Evolutionary conservation across 352 stramenopile species (phyloP).

Genomic region (Pythium periplocum): DNA sequence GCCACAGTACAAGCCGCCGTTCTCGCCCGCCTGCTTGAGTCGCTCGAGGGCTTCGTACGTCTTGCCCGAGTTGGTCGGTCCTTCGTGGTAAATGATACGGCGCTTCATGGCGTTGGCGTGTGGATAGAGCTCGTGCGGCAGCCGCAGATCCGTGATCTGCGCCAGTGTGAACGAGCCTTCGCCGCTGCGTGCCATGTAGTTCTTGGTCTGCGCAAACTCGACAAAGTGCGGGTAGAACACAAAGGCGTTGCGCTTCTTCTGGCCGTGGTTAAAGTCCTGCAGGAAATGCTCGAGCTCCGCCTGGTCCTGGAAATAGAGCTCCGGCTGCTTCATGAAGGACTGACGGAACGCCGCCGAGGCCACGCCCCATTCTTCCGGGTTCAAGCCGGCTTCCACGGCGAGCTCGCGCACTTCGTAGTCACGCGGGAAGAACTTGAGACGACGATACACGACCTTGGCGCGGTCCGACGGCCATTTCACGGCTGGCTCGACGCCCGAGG

Average conservation of each 20-base stretch:
- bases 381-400: slow-evolving; percentile 59
- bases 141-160: slow-evolving; percentile 65
- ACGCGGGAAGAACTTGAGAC: slow-evolving; percentile 45
- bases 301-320: slow-evolving; percentile 53
- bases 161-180: slow-evolving; percentile 46
- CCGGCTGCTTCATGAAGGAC: slow-evolving; percentile 46
- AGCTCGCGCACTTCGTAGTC: slow-evolving; percentile 69
- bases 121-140: slow-evolving; percentile 84
- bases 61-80: slow-evolving; percentile 96
- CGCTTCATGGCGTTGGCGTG: slow-evolving; percentile 70
- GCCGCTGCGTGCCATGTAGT: slow-evolving; percentile 26
- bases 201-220: slow-evolving; percentile 41
- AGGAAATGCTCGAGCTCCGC: slow-evolving; percentile 52
- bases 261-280: slow-evolving; percentile 29
- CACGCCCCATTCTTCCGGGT: slow-evolving; percentile 51
- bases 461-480: slow-evolving; percentile 17
- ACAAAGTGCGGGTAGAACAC: slow-evolving; percentile 79
- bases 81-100: slow-evolving; percentile 89
- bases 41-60: slow-evolving; percentile 92
- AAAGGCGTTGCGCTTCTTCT: slow-evolving; percentile 48
- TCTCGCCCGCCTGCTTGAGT: slow-evolving; percentile 83
- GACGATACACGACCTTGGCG: slow-evolving; percentile 9
- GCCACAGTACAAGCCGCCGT: slow-evolving; percentile 92
- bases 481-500: not conserved
- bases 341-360: slow-evolving; percentile 55